Evolutionary conservation across 2,329 filamentous ascomycete species (phyloP).

Genomic region (Beauveria sp.): DNA sequence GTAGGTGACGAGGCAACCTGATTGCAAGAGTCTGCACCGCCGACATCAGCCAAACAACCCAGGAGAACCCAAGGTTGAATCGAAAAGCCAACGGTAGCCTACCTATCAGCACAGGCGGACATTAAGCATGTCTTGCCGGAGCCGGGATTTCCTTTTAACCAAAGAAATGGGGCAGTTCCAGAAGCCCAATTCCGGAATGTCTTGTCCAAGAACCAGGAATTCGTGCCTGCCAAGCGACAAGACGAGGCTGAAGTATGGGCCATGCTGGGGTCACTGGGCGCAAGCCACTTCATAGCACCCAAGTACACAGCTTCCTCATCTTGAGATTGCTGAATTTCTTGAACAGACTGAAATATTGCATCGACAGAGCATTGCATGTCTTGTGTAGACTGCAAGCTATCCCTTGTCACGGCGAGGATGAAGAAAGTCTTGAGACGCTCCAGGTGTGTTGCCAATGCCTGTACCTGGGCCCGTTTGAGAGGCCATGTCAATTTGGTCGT

Average conservation of each 20-base stretch:
- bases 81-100: not conserved
- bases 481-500: not conserved
- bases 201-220: slow-evolving; percentile 8
- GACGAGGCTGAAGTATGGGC: slow-evolving; percentile 1
- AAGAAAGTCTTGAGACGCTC: slow-evolving; percentile 9
- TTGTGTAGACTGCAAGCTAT: not conserved
- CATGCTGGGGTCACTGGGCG: not conserved
- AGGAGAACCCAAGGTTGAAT: not conserved
- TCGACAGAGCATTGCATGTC: not conserved
- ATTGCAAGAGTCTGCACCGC: not conserved
- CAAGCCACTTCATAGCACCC: not conserved
- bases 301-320: not conserved
- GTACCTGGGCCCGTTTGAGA: slow-evolving; percentile 1
- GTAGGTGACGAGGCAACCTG: not conserved
- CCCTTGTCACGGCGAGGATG: slow-evolving; percentile 5
- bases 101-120: slow-evolving; percentile 8
- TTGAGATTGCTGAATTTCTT: not conserved
- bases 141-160: slow-evolving; percentile 7
- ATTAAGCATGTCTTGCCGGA: slow-evolving; percentile 9
- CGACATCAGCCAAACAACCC: not conserved
- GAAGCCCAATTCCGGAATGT: not conserved
- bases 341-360: not conserved
- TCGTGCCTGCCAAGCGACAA: slow-evolving; percentile 1
- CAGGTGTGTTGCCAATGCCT: not conserved
- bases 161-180: not conserved